Conservation (phyloP, 306 rosid genomes). For the Crotalaria pallida region DNA sequence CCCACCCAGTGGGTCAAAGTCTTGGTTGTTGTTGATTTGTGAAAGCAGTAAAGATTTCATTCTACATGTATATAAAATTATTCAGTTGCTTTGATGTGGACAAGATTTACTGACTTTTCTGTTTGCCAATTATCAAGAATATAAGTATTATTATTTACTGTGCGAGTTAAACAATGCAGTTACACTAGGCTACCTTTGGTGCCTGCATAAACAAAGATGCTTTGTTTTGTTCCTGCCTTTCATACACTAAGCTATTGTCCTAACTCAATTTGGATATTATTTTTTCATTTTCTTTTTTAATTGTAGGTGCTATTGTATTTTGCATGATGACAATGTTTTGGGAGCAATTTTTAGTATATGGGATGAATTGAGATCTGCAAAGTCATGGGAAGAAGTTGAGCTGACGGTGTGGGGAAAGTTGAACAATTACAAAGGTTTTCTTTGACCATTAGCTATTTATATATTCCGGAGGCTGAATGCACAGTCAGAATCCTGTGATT, state of each 20-base stretch:
- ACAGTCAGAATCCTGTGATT: neutral
- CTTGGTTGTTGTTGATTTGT: constrained; percentile 2
- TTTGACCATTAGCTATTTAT: constrained; percentile 27
- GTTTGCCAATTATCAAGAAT: neutral
- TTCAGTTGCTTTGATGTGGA: neutral
- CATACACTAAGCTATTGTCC: neutral
- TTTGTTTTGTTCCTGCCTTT: neutral
- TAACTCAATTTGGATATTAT: constrained; percentile 15
- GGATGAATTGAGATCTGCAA: constrained; percentile 58
- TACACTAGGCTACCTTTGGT: neutral
- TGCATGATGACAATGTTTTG: constrained; percentile 81
- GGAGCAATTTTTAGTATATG: constrained; percentile 82
- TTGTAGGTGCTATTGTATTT: constrained; percentile 82
- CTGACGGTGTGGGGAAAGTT: constrained; percentile 69
- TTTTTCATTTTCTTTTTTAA: constrained; percentile 17
- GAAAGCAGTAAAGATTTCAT: neutral
- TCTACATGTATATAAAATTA: neutral
- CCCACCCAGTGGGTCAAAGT: too few species aligned
- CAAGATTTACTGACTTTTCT: neutral
- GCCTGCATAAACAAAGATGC: neutral
- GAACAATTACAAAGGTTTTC: constrained; percentile 65
- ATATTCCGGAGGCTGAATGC: neutral
- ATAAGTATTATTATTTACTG: neutral
- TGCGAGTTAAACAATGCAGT: neutral
- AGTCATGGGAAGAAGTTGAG: constrained; percentile 95